These are phyloP conservation scores for Lathyrus sativus DNA, from an alignment of 306 rosid species.

Conservation along the genomic window DNA sequence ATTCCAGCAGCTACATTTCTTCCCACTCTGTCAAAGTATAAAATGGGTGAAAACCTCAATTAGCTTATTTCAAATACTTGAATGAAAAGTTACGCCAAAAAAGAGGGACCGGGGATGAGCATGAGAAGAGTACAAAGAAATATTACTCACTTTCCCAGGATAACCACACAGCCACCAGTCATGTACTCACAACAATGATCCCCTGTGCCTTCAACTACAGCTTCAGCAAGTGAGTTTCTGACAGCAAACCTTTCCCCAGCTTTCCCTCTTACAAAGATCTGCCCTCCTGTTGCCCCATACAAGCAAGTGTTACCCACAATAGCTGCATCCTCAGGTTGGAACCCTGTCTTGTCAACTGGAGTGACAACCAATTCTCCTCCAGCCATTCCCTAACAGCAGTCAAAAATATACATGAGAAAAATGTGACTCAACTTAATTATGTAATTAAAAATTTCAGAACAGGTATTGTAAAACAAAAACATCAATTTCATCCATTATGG, in stretches of 20 bases:
- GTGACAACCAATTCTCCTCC: conserved; percentile 94
- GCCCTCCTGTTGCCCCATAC: conserved; percentile 99
- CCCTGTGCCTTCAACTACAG: conserved; percentile 98
- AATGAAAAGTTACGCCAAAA: conserved; percentile 15
- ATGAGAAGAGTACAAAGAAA: conserved; percentile 37
- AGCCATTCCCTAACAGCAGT: conserved; percentile 78
- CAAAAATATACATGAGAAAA: conserved; percentile 39
- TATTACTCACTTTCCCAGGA: conserved; percentile 90
- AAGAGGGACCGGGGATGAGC: not conserved
- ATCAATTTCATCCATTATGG: conserved; percentile 20
- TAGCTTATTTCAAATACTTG: conserved; percentile 21
- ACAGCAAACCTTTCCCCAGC: conserved; percentile 99
- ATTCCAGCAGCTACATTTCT: conserved; percentile 99
- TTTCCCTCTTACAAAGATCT: conserved; percentile 86
- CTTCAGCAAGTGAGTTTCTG: conserved; percentile 96
- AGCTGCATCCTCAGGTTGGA: conserved; percentile 89
- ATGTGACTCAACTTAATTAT: conserved; percentile 18
- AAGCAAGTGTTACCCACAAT: conserved; percentile 97
- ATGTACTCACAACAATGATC: conserved; percentile 97
- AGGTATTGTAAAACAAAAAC: conserved; percentile 15
- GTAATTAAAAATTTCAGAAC: conserved; percentile 8
- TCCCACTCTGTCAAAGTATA: conserved; percentile 79
- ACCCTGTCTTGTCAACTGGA: conserved; percentile 81
- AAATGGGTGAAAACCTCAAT: conserved; percentile 36
- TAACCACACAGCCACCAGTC: conserved; percentile 96